A percentile compares a stretch with the other conserved stretches of the same genome.
Conservation (phyloP, 1,139 yeast species). For the Candida glucosophila region DNA sequence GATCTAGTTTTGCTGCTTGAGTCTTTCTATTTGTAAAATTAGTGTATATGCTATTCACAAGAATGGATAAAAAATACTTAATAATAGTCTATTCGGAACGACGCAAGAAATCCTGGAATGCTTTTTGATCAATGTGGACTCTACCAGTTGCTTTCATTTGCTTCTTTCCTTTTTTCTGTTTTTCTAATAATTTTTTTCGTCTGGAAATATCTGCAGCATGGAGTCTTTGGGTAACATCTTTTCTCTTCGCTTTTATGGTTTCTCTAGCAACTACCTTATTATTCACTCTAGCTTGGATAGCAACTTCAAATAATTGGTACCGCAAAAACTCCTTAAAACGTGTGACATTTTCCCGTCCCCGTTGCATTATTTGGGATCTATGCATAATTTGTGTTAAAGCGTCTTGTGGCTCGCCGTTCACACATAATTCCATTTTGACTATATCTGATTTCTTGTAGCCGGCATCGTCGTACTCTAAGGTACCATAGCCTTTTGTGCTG, state of each 20-base stretch:
- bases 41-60: too few species aligned
- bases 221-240: slow-evolving; percentile 83
- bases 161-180: slow-evolving; percentile 93
- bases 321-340: slow-evolving; percentile 71
- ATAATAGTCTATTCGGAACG: slow-evolving; percentile 17
- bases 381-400: slow-evolving; percentile 91
- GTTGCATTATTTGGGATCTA: slow-evolving; percentile 58
- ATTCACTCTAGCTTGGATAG: slow-evolving; percentile 86
- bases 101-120: slow-evolving; percentile 63
- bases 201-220: slow-evolving; percentile 94
- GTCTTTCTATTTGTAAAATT: too few species aligned
- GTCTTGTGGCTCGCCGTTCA: slow-evolving; percentile 85
- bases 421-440: slow-evolving; percentile 80
- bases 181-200: slow-evolving; percentile 76
- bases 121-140: slow-evolving; percentile 73
- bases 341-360: slow-evolving; percentile 77
- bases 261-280: slow-evolving; percentile 81
- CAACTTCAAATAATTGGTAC: slow-evolving; percentile 83
- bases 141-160: slow-evolving; percentile 73
- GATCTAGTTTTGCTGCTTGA: too few species aligned
- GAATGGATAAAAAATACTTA: too few species aligned
- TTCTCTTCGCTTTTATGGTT: slow-evolving; percentile 85
- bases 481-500: slow-evolving; percentile 84
- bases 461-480: slow-evolving; percentile 88
- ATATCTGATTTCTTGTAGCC: slow-evolving; percentile 78